A percentile compares a stretch with the other conserved stretches of the same genome.
Evolutionary conservation across 2,329 filamentous ascomycete species (phyloP).

Genomic region (Paecilomyces fulvus): DNA sequence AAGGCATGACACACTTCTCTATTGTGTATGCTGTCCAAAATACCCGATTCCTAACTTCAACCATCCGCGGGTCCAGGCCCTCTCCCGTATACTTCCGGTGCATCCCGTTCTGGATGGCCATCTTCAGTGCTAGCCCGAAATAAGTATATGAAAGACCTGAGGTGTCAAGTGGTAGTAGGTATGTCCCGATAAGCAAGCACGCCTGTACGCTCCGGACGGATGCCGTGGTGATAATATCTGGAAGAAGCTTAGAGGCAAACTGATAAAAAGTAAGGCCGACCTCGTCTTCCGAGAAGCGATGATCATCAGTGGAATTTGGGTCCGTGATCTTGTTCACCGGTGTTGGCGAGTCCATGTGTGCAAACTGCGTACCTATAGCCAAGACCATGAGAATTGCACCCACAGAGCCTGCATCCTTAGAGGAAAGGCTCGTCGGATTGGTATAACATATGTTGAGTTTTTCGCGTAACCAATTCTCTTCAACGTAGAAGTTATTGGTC

Average conservation of each 20-base stretch:
- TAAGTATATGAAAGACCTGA: constrained; percentile 51
- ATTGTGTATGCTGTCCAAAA: constrained; percentile 52
- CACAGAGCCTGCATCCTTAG: constrained; percentile 33
- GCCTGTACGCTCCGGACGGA: constrained; percentile 52
- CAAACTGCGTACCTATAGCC: constrained; percentile 37
- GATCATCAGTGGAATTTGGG: constrained; percentile 21
- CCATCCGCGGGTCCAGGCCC: constrained; percentile 39
- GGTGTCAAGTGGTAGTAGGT: constrained; percentile 48
- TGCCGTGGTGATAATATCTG: constrained; percentile 49
- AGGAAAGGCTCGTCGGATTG: constrained; percentile 23
- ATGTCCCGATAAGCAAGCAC: constrained; percentile 48
- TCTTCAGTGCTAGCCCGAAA: constrained; percentile 46
- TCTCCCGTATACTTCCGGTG: constrained; percentile 45
- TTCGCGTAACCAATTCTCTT: constrained; percentile 33
- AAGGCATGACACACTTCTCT: constrained; percentile 38
- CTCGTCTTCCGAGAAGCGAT: constrained; percentile 42
- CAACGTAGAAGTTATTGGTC: constrained; percentile 37
- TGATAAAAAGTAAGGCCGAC: constrained; percentile 51
- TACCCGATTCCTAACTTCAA: constrained; percentile 47
- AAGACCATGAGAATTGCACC: constrained; percentile 36
- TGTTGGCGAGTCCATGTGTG: constrained; percentile 32
- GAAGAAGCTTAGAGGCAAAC: constrained; percentile 46
- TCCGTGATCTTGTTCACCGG: constrained; percentile 24
- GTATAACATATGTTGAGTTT: constrained; percentile 32
- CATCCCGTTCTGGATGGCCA: constrained; percentile 55